A percentile compares a stretch with the other conserved stretches of the same genome.
phyloP scores from a whole-genome alignment of 768 basidiomycete species.

The Chalciporus pseudorubinellus region DNA sequence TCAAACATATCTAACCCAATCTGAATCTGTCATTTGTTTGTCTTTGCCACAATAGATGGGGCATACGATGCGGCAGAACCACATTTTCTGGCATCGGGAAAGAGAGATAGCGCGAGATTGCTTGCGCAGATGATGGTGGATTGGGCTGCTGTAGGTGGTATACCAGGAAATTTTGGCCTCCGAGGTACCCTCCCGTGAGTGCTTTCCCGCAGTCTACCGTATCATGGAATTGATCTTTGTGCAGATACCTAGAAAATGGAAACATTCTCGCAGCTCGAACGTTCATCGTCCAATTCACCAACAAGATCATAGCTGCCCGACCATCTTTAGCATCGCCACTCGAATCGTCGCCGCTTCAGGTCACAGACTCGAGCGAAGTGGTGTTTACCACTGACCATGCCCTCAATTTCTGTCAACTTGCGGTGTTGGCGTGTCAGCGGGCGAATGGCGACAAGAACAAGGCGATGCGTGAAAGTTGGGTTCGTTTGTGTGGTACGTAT shows the following conservation, averaged over 20 bases:
- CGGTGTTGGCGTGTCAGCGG: constrained; percentile 84
- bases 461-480: constrained; percentile 77
- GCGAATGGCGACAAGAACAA: constrained; percentile 79
- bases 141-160: constrained; percentile 59
- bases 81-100: constrained; percentile 83
- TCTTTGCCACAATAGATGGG: constrained; percentile 52
- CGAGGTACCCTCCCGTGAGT: constrained; percentile 80
- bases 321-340: constrained; percentile 41
- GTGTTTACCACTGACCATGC: constrained; percentile 69
- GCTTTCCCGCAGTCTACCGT: constrained; percentile 1
- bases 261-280: constrained; percentile 91
- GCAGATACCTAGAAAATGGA: constrained; percentile 76
- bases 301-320: constrained; percentile 53
- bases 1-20: neutral
- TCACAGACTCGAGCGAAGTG: constrained; percentile 56
- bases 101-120: constrained; percentile 82
- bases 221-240: neutral
- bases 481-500: constrained; percentile 81
- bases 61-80: constrained; percentile 72
- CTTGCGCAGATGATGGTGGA: constrained; percentile 85
- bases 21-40: constrained; percentile 1
- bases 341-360: constrained; percentile 43
- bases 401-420: constrained; percentile 90
- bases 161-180: constrained; percentile 74
- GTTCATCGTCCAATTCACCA: constrained; percentile 82